Evolutionary conservation across 106 monocot genomes (phyloP).

Genomic region (Dendrobium nobile): DNA sequence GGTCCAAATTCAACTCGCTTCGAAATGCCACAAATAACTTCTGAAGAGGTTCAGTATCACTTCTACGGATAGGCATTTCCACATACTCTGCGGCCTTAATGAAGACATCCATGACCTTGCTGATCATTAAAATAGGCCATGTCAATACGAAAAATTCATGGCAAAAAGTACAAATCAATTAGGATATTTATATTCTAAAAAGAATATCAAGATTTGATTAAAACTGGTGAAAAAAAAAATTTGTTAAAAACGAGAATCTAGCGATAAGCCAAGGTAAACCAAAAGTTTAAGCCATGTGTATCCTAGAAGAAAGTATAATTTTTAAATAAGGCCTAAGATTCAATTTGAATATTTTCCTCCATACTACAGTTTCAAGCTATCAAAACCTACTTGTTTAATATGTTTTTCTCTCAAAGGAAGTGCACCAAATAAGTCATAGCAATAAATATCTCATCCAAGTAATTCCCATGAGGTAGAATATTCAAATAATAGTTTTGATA

Average conservation of each 20-base stretch:
- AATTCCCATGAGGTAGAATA: background rate
- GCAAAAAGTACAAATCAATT: background rate
- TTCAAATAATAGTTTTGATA: too few relatives aligned
- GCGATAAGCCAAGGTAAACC: background rate
- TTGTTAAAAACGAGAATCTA: background rate
- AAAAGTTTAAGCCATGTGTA: background rate
- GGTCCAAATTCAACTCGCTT: slow-evolving; percentile 70
- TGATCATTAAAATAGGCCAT: slow-evolving; percentile 27
- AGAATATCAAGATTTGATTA: background rate
- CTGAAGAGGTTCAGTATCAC: slow-evolving; percentile 79
- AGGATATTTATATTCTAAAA: background rate
- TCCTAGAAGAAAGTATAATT: background rate
- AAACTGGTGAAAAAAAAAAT: background rate
- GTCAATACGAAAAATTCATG: background rate
- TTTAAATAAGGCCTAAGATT: background rate
- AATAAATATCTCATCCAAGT: background rate
- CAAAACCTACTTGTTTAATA: background rate
- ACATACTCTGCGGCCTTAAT: slow-evolving; percentile 90
- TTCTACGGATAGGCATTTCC: slow-evolving; percentile 88
- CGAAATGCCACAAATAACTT: slow-evolving; percentile 67
- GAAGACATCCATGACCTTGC: slow-evolving; percentile 92
- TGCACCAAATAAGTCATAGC: background rate
- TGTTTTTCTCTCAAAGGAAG: background rate
- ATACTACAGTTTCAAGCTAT: background rate
- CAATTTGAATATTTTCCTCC: background rate